Evolutionary conservation across 2,329 filamentous ascomycete species (phyloP), one percentile per base, ranked within the genome.

Genomic region (Knufia petricola): DNA sequence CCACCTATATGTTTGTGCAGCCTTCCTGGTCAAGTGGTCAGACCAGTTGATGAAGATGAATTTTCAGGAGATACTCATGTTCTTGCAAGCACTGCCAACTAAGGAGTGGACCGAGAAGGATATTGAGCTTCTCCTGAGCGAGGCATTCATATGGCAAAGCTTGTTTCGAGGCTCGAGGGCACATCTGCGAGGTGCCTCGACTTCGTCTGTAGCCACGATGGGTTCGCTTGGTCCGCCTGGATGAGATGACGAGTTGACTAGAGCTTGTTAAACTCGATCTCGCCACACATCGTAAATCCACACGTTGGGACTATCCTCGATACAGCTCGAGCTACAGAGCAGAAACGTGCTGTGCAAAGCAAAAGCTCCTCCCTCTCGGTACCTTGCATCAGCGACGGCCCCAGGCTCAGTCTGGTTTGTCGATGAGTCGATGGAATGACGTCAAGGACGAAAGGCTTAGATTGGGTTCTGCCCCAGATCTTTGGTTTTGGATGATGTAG

Each of bases 121-220:
- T 62, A 94, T 98, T 60, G 92, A 96, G 66, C 76, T 98, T 50
- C 73, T 98, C 48, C 74, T 98, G 37, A 95, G 88, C 63, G 92
- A 98, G 69, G 92, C 92, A 2, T 98, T 92, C 61, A 95, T 98
- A 55, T 98, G 92, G 94, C 89, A 98, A 70, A 95, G 87, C 63
- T 72, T 98, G 38, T 98, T 95, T 69, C 88, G 94, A 61, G 90
- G 90, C 43, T 95, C 88, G 8, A 84, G 87, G 48, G 94, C 92
- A 31, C 92, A 98, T 70, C 71, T 98, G 52, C 77, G 80, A 45
- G 61, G 55, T 28, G 55, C 60, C 10, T 54, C 50, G 37, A 57
- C 54, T 21, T 50, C 41, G 8, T 36, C 50, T 17, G 37, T 56
- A 28, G 49, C 52, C 2, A 53, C 47, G 50, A 53, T 49, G 50